Conservation (phyloP, 2,329 filamentous ascomycete genomes). For the Helicocarpus griseus region DNA sequence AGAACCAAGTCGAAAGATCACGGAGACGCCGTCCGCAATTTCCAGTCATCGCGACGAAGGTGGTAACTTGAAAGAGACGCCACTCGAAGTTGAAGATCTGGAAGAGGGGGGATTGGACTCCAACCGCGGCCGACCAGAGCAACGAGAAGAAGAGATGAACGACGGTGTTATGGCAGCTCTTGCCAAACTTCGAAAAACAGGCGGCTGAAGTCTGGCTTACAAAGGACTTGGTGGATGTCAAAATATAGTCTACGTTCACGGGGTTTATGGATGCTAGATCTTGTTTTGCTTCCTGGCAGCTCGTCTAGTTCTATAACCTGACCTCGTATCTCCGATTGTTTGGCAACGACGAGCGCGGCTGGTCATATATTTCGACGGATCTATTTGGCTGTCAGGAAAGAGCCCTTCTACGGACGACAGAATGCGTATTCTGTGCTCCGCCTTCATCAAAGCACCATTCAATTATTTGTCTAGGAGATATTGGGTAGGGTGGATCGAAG, state of each 20-base stretch:
- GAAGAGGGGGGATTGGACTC: not conserved
- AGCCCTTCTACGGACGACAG: no score
- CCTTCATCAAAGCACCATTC: no score
- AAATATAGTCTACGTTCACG: not conserved
- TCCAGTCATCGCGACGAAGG: not conserved
- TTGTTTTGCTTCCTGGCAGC: no score
- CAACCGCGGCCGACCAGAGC: not conserved
- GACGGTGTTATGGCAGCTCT: constrained; percentile 52
- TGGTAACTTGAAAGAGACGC: not conserved
- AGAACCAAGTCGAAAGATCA: constrained; percentile 9
- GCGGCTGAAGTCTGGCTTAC: constrained; percentile 14
- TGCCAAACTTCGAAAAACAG: constrained; percentile 41
- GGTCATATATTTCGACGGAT: no score
- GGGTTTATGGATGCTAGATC: not conserved
- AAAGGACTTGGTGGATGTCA: not conserved
- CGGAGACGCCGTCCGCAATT: not conserved
- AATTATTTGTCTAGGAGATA: no score
- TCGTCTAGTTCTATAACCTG: no score
- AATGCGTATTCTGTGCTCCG: no score
- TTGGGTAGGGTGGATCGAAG: no score
- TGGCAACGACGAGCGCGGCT: no score
- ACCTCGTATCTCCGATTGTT: no score
- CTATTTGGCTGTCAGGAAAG: no score
- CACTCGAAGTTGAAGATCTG: not conserved
- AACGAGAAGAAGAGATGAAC: constrained; percentile 33